A percentile compares a stretch with the other conserved stretches of the same genome.
These are phyloP conservation scores for Oldenlandia corymbosa DNA, from an alignment of 257 asterid species.

Conservation along the genomic window DNA sequence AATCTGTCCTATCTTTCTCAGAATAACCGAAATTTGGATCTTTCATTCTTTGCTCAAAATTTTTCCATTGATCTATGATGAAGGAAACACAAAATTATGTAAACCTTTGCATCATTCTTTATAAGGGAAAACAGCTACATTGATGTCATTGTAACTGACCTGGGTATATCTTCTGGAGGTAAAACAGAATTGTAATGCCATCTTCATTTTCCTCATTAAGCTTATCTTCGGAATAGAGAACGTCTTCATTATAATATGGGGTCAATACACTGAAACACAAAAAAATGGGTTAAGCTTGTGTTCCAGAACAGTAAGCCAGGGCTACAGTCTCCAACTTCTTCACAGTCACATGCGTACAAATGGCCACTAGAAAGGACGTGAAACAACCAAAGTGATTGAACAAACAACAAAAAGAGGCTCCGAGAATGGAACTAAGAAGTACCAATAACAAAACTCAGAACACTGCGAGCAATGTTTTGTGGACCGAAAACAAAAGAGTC, in stretches of 20 bases:
- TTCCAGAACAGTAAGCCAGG: not conserved
- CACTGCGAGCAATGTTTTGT: not conserved
- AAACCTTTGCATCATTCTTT: not conserved
- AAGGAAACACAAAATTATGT: constrained; percentile 13
- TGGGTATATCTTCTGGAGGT: constrained; percentile 92
- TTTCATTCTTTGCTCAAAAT: constrained; percentile 59
- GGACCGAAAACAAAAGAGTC: not conserved
- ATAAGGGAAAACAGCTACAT: not conserved
- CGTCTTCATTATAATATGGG: constrained; percentile 87
- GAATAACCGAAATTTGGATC: constrained; percentile 45
- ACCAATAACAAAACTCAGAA: not conserved
- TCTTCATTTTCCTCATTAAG: constrained; percentile 90
- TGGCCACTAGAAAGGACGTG: not conserved
- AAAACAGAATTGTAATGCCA: constrained; percentile 81
- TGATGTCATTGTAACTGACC: constrained; percentile 41
- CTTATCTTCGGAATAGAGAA: constrained; percentile 84
- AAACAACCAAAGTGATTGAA: not conserved
- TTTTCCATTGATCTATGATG: constrained; percentile 78
- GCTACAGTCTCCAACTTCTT: not conserved
- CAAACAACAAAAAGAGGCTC: not conserved
- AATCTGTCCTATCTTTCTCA: constrained; percentile 49
- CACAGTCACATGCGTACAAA: not conserved
- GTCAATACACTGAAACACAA: constrained; percentile 70
- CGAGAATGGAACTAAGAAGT: not conserved
- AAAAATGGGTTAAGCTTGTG: constrained; percentile 16